phyloP scores from a whole-genome alignment of 768 basidiomycete genomes.

The Clitopilus passeckerianus region DNA sequence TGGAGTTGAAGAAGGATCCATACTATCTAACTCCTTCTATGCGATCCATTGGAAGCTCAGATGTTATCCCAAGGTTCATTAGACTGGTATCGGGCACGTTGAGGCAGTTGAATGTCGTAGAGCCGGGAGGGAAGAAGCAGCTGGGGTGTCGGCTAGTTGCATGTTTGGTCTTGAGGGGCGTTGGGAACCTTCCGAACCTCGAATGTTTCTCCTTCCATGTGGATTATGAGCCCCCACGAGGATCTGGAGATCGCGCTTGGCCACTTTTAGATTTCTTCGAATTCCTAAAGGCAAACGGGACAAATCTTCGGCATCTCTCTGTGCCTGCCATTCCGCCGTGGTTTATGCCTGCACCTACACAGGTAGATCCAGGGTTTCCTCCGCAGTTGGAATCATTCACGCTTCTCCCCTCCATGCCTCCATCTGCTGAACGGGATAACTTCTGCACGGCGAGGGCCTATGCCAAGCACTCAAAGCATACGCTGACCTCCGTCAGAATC shows the following conservation, averaged over 20 bases:
- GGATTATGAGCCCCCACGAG: neutral
- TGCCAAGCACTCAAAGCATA: neutral
- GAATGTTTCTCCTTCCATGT: neutral
- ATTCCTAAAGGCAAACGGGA: neutral
- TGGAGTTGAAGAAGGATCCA: neutral
- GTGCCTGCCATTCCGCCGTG: neutral
- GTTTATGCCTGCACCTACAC: neutral
- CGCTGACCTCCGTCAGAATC: neutral
- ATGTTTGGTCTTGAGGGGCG: neutral
- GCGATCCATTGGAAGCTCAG: neutral
- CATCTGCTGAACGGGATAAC: neutral
- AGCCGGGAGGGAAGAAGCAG: neutral
- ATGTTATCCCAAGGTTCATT: neutral
- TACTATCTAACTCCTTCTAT: neutral
- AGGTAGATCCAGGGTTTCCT: neutral
- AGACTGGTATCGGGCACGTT: neutral
- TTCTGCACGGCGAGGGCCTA: neutral
- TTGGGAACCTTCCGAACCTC: neutral
- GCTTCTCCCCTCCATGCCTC: neutral
- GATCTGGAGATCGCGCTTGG: neutral
- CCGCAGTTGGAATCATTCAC: neutral
- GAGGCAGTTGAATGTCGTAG: neutral
- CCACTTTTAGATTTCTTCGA: neutral
- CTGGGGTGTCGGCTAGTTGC: neutral
- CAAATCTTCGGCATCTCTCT: neutral